phyloP scores from a whole-genome alignment of 192 early-diverging fungal species.

The Coemansia sp. region DNA sequence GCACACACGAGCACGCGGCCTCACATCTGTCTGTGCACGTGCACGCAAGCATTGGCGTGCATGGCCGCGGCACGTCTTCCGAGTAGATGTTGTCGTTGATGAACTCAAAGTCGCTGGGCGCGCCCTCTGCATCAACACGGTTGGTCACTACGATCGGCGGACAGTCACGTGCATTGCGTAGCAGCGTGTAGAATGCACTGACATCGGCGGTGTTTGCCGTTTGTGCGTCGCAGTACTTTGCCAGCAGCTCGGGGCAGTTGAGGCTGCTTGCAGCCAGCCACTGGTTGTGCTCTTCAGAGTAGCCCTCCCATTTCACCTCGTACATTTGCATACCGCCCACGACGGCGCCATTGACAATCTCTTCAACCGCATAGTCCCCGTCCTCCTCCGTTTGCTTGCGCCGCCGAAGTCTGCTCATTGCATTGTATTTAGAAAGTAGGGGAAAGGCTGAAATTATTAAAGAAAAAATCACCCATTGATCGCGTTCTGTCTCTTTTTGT shows the following conservation, averaged over 20 bases:
- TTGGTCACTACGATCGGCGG: slow-evolving; percentile 34
- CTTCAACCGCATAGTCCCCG: slow-evolving; percentile 14
- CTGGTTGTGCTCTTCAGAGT: slow-evolving; percentile 13
- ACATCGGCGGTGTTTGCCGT: slow-evolving; percentile 35
- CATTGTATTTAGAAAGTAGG: neutral
- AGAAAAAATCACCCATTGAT: slow-evolving; percentile 7
- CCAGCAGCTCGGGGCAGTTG: slow-evolving; percentile 12
- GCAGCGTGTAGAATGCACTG: slow-evolving; percentile 26
- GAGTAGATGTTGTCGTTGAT: slow-evolving; percentile 39
- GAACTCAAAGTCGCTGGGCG: slow-evolving; percentile 39
- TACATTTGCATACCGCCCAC: slow-evolving; percentile 20
- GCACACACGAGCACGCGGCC: slow-evolving; percentile 25
- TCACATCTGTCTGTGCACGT: slow-evolving; percentile 26
- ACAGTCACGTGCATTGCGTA: slow-evolving; percentile 17
- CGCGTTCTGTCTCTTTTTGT: neutral
- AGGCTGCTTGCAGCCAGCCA: slow-evolving; percentile 22
- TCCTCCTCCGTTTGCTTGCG: neutral
- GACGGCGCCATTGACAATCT: slow-evolving; percentile 23
- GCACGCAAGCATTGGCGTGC: slow-evolving; percentile 37
- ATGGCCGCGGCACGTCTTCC: slow-evolving; percentile 44
- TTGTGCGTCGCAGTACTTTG: slow-evolving; percentile 14
- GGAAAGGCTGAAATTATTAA: neutral
- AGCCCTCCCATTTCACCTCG: slow-evolving; percentile 27
- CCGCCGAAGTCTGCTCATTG: neutral
- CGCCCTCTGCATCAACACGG: slow-evolving; percentile 36